phyloP scores from a whole-genome alignment of 352 stramenopile species.

The Pythium sukuiense region DNA sequence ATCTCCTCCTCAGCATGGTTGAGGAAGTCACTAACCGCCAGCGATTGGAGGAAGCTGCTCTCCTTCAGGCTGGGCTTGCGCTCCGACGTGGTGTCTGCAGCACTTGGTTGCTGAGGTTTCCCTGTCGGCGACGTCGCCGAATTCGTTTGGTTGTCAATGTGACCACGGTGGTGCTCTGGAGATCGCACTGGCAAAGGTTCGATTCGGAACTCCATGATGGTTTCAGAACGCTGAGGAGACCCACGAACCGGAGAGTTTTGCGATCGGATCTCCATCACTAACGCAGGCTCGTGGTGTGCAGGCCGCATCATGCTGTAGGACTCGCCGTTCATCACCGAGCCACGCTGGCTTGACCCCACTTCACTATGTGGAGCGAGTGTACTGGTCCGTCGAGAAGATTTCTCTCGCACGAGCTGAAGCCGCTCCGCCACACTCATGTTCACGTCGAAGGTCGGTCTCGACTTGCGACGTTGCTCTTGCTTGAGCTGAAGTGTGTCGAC shows the following conservation, averaged over 20 bases:
- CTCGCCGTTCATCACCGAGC: neutral
- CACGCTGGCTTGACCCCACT: neutral
- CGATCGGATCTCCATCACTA: slow-evolving; percentile 23
- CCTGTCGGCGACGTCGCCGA: neutral
- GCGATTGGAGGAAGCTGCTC: slow-evolving; percentile 55
- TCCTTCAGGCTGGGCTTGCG: slow-evolving; percentile 36
- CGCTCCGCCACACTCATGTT: slow-evolving; percentile 71
- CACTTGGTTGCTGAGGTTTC: neutral
- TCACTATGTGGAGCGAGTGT: slow-evolving; percentile 13
- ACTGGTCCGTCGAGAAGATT: slow-evolving; percentile 37
- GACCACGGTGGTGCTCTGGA: slow-evolving; percentile 27
- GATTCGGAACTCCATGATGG: slow-evolving; percentile 44
- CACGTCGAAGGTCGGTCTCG: slow-evolving; percentile 51
- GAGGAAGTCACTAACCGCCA: slow-evolving; percentile 71
- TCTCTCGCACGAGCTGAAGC: slow-evolving; percentile 53
- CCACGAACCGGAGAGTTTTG: slow-evolving; percentile 10
- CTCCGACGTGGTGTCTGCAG: neutral
- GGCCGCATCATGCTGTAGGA: neutral
- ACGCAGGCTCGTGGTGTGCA: slow-evolving; percentile 11
- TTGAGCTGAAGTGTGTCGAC: slow-evolving; percentile 60
- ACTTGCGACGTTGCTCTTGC: slow-evolving; percentile 62
- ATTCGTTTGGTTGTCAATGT: slow-evolving; percentile 7
- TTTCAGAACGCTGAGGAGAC: slow-evolving; percentile 31
- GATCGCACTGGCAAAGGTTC: slow-evolving; percentile 32
- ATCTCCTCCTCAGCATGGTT: slow-evolving; percentile 75